Percentiles rank a stretch among this genome's conserved stretches.
Conservation (phyloP, 78 protist species). For the Monosiga brevicollis region DNA sequence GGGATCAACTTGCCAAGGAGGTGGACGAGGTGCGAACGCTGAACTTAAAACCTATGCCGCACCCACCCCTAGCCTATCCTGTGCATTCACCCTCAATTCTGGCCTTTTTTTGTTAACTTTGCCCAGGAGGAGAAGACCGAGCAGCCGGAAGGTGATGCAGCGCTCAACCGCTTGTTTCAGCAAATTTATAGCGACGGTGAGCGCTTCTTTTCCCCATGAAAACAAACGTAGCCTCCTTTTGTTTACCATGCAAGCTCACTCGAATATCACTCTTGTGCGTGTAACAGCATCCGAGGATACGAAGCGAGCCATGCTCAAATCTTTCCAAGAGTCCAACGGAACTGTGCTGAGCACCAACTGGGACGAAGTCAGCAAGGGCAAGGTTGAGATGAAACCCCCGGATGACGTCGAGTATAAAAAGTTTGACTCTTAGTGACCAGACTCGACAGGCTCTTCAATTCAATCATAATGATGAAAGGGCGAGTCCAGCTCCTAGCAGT, state of each 20-base stretch:
- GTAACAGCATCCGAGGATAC: conserved; percentile 18
- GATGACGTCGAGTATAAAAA: conserved; percentile 29
- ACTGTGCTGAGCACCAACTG: conserved; percentile 79
- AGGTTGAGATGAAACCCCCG: conserved; percentile 36
- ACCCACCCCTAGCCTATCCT: too few relatives aligned
- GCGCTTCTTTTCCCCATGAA: neutral
- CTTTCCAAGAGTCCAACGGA: conserved; percentile 64
- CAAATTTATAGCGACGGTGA: conserved; percentile 37
- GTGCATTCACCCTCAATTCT: too few relatives aligned
- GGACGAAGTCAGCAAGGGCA: conserved; percentile 51
- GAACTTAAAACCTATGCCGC: too few relatives aligned
- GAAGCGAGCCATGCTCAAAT: conserved; percentile 66
- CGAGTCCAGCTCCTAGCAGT: too few relatives aligned
- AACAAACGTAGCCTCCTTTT: neutral
- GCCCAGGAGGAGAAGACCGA: conserved; percentile 35
- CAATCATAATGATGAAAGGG: too few relatives aligned
- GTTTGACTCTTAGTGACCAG: too few relatives aligned
- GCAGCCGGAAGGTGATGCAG: conserved; percentile 49
- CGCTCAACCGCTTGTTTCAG: conserved; percentile 50
- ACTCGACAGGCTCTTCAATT: too few relatives aligned
- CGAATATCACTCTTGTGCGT: neutral
- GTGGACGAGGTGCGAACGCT: too few relatives aligned
- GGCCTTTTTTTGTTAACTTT: too few relatives aligned
- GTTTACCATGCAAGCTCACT: neutral
- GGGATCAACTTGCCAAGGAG: too few relatives aligned